Base-by-base conservation (phyloP, 116 monocot species). In the Papilionanthe hybrid region DNA sequence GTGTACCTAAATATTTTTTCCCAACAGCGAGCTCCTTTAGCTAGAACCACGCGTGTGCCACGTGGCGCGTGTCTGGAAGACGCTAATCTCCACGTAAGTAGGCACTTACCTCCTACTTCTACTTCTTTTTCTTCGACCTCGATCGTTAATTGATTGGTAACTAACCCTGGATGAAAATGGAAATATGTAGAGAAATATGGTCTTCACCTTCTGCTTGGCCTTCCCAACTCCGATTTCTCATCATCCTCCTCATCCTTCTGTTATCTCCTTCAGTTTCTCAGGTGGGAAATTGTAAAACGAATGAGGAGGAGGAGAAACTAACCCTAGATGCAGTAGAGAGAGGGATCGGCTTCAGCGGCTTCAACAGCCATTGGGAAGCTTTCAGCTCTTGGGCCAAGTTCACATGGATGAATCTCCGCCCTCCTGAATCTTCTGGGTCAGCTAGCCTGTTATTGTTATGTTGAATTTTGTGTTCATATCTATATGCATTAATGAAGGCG, bases 301-400 rank as follows among this genome's bases (percentile, higher is more conserved):
- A 29, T 17, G 69, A 69, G 37, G 37, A 29, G 17, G 13, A 37
- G 18, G 67, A 25, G 44, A 19, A 53, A 25, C 76, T 43, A 9
- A n/a, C 1, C 57, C 76, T 76, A 18, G 56, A 27, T 45, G 11
- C 76, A 42, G 74, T 74, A 7, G 86, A 86, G 60, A 74, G 81
- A 43, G 89, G 79, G 17, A 89, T 87, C 66, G 89, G 87, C 13
- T 55, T 79, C 63, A 71, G 83, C 12, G 86, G 75, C 45, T 27
- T 82, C 75, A 77, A 12, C 53, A 81, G 53, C 81, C 83, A 78
- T 30, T 81, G 84, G 85, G 80, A 85, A 42, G 56, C 79, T 20
- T 9, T 90, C 29, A 37, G 48, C 11, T 18, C 79, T 1, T 90
- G 87, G 87, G 56, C 57, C 18, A 85, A 80, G 63, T 50, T 90